These are phyloP conservation scores for Suhomyces panamericanus DNA, from an alignment of 1,139 yeast genomes.

Conservation along the genomic window DNA sequence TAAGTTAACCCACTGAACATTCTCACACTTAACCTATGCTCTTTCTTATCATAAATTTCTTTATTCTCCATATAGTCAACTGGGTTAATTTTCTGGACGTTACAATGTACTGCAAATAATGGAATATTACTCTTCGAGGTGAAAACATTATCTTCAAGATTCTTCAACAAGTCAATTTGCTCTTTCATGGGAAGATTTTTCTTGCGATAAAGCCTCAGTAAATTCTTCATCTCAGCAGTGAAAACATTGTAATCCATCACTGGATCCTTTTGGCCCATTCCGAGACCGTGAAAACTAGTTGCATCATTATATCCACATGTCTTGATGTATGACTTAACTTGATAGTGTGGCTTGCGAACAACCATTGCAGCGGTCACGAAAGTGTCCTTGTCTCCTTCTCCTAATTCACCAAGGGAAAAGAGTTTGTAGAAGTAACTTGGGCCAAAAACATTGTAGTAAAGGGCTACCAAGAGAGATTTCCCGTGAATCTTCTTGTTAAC, in stretches of 20 bases:
- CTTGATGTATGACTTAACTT: slow-evolving; percentile 41
- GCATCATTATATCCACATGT: slow-evolving; percentile 34
- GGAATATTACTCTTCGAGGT: slow-evolving; percentile 17
- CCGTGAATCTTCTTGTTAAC: slow-evolving; percentile 55
- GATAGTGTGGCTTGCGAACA: slow-evolving; percentile 48
- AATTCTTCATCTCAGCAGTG: slow-evolving; percentile 18
- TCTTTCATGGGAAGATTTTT: slow-evolving; percentile 16
- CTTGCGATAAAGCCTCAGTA: slow-evolving; percentile 10
- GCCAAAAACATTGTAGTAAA: slow-evolving; percentile 60
- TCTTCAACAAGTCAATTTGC: slow-evolving; percentile 25
- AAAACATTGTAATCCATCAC: slow-evolving; percentile 23
- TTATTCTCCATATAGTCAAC: slow-evolving; percentile 21
- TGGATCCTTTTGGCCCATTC: slow-evolving; percentile 43
- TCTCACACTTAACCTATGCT: slow-evolving; percentile 29
- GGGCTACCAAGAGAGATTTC: slow-evolving; percentile 48
- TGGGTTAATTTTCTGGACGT: slow-evolving; percentile 40
- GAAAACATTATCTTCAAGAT: slow-evolving; percentile 21
- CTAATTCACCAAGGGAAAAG: slow-evolving; percentile 58
- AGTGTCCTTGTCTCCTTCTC: slow-evolving; percentile 71
- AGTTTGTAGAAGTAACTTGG: slow-evolving; percentile 56
- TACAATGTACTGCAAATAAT: slow-evolving; percentile 38
- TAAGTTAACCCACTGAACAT: slow-evolving; percentile 27
- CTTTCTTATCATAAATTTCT: slow-evolving; percentile 29
- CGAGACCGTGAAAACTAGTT: slow-evolving; percentile 33
- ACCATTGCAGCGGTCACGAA: slow-evolving; percentile 57